phyloP scores from a whole-genome alignment of 164 flowering plant genomes.

The Piper betle region DNA sequence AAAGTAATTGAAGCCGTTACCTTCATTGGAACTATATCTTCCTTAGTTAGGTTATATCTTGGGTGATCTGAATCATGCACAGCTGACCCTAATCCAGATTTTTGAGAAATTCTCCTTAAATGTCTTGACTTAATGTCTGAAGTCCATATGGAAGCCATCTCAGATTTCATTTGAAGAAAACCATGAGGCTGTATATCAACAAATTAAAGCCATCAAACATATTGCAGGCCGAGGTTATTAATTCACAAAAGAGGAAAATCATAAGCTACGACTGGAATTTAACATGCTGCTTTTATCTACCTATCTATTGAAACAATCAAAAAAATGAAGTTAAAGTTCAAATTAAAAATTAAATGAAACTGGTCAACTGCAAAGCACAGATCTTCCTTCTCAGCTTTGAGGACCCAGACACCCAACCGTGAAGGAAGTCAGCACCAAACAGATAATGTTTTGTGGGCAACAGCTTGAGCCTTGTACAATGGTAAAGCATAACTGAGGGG shows the following conservation, averaged over 20 bases:
- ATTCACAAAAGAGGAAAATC: not conserved
- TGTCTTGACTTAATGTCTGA: conserved; percentile 30
- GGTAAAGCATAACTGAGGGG: conserved; percentile 62
- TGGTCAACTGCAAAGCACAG: conserved; percentile 92
- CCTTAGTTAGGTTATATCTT: conserved; percentile 15
- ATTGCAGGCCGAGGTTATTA: not conserved
- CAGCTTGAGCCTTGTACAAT: conserved; percentile 71
- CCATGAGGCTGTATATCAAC: conserved; percentile 48
- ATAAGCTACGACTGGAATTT: not conserved
- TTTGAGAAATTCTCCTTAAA: conserved; percentile 35
- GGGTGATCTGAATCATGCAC: conserved; percentile 19
- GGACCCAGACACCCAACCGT: conserved; percentile 88
- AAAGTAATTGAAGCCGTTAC: conserved; percentile 14
- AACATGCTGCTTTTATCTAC: not conserved
- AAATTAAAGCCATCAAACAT: not conserved
- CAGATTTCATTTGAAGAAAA: conserved; percentile 62
- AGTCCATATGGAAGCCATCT: conserved; percentile 83
- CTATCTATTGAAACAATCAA: not conserved
- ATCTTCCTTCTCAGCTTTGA: conserved; percentile 94
- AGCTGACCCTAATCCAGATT: conserved; percentile 16
- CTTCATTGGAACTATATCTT: conserved; percentile 41
- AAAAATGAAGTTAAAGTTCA: no score
- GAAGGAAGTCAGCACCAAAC: conserved; percentile 98
- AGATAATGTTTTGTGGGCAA: conserved; percentile 80
- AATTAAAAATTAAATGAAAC: conserved; percentile 22